A percentile compares a stretch with the other conserved stretches of the same genome.
phyloP scores from a whole-genome alignment of 441 rosid genomes.

The Populus hybrid region DNA sequence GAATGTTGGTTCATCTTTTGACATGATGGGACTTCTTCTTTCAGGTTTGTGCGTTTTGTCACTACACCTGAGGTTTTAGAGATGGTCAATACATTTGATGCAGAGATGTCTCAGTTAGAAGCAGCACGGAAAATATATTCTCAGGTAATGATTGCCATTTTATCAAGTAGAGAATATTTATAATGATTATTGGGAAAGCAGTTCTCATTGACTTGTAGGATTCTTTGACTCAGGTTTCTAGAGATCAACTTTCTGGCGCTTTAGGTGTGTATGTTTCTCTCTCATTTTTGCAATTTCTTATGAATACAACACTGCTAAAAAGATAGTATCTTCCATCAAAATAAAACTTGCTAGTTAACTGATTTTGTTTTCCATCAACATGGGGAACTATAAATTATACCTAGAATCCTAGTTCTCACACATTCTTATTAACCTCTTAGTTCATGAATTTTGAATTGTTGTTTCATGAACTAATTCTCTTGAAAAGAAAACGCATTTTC shows the following conservation, averaged over 20 bases:
- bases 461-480: background rate
- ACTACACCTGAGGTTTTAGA: slow-evolving; percentile 95
- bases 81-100: slow-evolving; percentile 70
- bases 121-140: slow-evolving; percentile 82
- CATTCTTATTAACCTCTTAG: background rate
- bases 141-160: slow-evolving; percentile 50
- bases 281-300: background rate
- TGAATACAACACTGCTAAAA: background rate
- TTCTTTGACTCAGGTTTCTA: slow-evolving; percentile 52
- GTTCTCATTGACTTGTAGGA: slow-evolving; percentile 28
- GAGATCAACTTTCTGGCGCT: slow-evolving; percentile 52
- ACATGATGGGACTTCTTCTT: slow-evolving; percentile 25
- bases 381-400: background rate
- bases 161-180: slow-evolving; percentile 12
- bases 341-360: background rate
- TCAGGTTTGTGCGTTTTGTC: slow-evolving; percentile 96
- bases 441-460: background rate
- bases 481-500: background rate
- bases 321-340: background rate
- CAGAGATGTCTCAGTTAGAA: slow-evolving; percentile 96
- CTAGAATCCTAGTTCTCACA: background rate
- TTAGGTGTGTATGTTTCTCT: slow-evolving; percentile 43
- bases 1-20: slow-evolving; percentile 16
- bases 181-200: slow-evolving; percentile 6
- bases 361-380: background rate